Base-by-base conservation (phyloP, 805 yeast species). In the Wickerhamia fluorescens region DNA sequence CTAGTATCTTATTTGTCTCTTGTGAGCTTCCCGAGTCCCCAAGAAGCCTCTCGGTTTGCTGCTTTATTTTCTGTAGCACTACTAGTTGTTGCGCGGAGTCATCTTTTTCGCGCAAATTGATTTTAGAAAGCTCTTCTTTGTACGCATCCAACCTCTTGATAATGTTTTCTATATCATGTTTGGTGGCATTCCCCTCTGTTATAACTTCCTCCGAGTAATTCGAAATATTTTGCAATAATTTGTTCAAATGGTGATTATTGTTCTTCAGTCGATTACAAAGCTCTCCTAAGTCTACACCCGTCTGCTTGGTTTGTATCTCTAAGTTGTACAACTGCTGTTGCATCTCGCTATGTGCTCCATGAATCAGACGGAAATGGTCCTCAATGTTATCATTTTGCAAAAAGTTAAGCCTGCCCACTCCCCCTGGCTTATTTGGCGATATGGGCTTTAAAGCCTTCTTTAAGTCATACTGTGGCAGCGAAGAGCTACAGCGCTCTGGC, bases 181-280 rank as follows among this genome's bases (percentile, higher is more conserved):
- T 58, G 7, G 61, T 56, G 24, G 59, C 61, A 36, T 47, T 49
- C 1, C 61, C 61, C 26, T 55, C 60, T 7, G 59, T 51, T 6
- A 53, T 43, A 4, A 60, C 61, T 23, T 57, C 61, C 13, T 45
- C 40, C 3, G 61, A 51, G 40, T 57, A 55, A n/a, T 44, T 38
- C 7, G 61, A 53, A 16, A 62, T 48, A 25, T 53, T 52, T 14
- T 50, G 46, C 9, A 62, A 47, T 23, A 61, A 44, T 34, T 48
- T 51, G 32, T 51, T 58, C 45, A 61, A 53, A 33, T 56, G 38
- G 31, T 50, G 54, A 36, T 62, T 60, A 36, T 62, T 61, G 37
- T 56, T 60, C 40, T 56, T 61, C 56, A 56, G 61, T 17, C 67
- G 40, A 23, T 58, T 65, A 14, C 45, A 47, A 25, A 62, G 45